phyloP scores from a whole-genome alignment of 768 basidiomycete genomes.

The Kwoniella sp. region DNA sequence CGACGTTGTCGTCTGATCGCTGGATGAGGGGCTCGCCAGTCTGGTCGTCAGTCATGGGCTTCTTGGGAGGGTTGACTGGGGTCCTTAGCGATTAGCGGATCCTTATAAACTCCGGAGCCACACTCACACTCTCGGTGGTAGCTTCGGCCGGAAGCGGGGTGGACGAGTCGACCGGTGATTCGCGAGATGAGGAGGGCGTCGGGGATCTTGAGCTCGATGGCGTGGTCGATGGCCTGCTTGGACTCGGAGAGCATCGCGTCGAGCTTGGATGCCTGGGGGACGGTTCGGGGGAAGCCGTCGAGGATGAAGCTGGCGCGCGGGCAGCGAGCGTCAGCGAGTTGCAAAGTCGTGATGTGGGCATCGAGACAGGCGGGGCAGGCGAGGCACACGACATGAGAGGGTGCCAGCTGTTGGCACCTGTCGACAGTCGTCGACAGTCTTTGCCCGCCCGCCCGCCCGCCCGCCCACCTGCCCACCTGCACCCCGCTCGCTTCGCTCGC shows the following conservation, averaged over 20 bases:
- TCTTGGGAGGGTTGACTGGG: conserved; percentile 85
- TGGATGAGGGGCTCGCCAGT: conserved; percentile 95
- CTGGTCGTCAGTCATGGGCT: conserved; percentile 84
- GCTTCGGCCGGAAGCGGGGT: conserved; percentile 78
- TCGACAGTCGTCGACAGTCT: not conserved
- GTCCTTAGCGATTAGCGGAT: not conserved
- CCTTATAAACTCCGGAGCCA: not conserved
- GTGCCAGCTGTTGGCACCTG: not conserved
- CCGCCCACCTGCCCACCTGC: not conserved
- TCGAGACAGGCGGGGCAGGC: too few species aligned
- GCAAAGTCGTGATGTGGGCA: too few species aligned
- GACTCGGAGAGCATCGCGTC: conserved; percentile 78
- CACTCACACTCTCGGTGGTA: conserved; percentile 93
- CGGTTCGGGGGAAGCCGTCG: conserved; percentile 98
- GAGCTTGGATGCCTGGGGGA: conserved; percentile 92
- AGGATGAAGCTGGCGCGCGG: conserved; percentile 77
- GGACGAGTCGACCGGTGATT: conserved; percentile 92
- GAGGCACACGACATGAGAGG: not conserved
- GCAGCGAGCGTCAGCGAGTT: not conserved
- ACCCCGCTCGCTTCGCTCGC: not conserved
- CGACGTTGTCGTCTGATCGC: conserved; percentile 95
- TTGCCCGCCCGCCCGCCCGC: not conserved
- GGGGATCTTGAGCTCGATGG: conserved; percentile 83
- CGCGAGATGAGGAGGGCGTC: conserved; percentile 95
- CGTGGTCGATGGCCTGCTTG: conserved; percentile 79